Conservation (phyloP, 2,329 filamentous ascomycete genomes). For the Xylariaceae sp. region DNA sequence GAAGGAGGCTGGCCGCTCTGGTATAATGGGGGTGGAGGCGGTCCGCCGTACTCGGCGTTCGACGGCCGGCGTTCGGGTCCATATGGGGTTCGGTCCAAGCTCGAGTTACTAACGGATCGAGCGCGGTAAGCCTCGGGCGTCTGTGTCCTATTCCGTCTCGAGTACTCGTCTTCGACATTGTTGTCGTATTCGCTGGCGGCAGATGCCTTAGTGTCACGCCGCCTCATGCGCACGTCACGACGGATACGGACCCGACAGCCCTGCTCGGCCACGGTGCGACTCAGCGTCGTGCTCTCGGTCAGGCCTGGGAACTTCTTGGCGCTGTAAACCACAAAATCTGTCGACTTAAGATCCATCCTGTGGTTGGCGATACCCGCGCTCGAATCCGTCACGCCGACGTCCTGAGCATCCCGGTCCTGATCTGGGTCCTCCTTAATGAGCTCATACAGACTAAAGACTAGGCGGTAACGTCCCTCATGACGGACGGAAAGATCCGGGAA, state of each 20-base stretch:
- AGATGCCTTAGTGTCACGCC: slow-evolving; percentile 68
- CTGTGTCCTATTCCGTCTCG: slow-evolving; percentile 33
- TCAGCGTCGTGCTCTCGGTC: slow-evolving; percentile 84
- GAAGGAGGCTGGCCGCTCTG: slow-evolving; percentile 29
- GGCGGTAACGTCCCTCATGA: slow-evolving; percentile 89
- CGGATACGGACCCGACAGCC: slow-evolving; percentile 95
- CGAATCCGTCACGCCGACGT: slow-evolving; percentile 35
- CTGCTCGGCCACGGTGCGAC: slow-evolving; percentile 91
- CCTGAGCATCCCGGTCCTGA: slow-evolving; percentile 59
- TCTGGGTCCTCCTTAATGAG: slow-evolving; percentile 86
- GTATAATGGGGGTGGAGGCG: slow-evolving; percentile 34
- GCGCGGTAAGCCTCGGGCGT: slow-evolving; percentile 37
- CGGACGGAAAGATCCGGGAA: slow-evolving; percentile 96
- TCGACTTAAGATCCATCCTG: slow-evolving; percentile 86
- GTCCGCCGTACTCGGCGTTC: slow-evolving; percentile 34
- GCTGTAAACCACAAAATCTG: slow-evolving; percentile 86
- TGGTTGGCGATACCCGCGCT: slow-evolving; percentile 67
- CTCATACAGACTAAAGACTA: slow-evolving; percentile 92
- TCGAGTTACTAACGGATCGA: slow-evolving; percentile 38
- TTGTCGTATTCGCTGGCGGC: slow-evolving; percentile 48
- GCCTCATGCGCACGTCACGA: slow-evolving; percentile 89
- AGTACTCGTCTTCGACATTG: slow-evolving; percentile 62
- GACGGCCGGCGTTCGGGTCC: slow-evolving; percentile 33
- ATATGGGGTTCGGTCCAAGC: slow-evolving; percentile 34
- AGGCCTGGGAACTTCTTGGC: slow-evolving; percentile 98